Percentiles rank a stretch among this genome's conserved stretches.
phyloP scores from a whole-genome alignment of 2,329 filamentous ascomycete species.

The Hymenotorrendiella dingleyae region DNA sequence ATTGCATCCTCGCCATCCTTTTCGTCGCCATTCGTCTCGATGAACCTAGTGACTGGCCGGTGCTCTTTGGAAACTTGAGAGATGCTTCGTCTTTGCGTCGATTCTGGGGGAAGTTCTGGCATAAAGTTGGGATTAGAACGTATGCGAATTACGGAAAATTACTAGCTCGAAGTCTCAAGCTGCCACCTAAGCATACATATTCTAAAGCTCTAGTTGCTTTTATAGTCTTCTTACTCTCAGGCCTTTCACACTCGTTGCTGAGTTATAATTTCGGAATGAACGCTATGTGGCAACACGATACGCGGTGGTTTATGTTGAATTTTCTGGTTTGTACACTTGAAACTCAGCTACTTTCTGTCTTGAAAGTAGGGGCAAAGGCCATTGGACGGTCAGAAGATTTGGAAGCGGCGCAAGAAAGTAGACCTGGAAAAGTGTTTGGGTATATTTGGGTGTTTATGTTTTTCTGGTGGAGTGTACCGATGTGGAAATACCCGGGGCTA shows the following conservation, averaged over 20 bases:
- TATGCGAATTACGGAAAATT: not conserved
- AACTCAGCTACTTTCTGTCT: not conserved
- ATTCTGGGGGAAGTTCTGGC: slow-evolving; percentile 3
- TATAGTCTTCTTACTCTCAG: not conserved
- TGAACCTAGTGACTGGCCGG: not conserved
- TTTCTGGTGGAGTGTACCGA: not conserved
- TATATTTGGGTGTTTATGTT: not conserved
- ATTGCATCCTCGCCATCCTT: not conserved
- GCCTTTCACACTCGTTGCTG: not conserved
- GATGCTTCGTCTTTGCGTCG: not conserved
- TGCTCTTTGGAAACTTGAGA: not conserved
- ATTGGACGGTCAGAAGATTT: not conserved
- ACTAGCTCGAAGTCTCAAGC: not conserved
- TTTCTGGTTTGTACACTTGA: not conserved
- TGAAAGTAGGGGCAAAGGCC: not conserved
- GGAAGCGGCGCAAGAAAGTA: not conserved
- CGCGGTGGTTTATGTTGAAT: not conserved
- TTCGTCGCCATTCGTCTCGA: not conserved
- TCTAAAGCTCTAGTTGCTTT: not conserved
- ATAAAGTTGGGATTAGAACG: not conserved
- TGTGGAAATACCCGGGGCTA: not conserved
- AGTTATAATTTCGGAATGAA: not conserved
- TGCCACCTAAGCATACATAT: not conserved
- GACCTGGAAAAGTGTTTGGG: not conserved
- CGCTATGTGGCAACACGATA: not conserved